These are phyloP conservation scores for Aaosphaeria arxii DNA, from an alignment of 2,329 filamentous ascomycete genomes.

Conservation along the genomic window DNA sequence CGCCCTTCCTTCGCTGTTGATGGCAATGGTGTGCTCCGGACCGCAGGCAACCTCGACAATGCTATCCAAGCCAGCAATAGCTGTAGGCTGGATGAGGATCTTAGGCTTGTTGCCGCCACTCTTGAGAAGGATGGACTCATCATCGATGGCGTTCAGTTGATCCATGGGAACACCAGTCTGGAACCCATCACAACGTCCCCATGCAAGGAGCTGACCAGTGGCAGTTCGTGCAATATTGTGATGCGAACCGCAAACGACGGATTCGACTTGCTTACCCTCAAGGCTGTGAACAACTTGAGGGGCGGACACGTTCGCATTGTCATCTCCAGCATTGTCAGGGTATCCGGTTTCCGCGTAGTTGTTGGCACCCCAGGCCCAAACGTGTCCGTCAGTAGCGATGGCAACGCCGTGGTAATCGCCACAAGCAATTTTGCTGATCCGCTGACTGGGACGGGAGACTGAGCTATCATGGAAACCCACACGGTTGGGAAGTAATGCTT, in stretches of 20 bases:
- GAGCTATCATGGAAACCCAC: slow-evolving; percentile 50
- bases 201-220: slow-evolving; percentile 55
- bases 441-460: slow-evolving; percentile 41
- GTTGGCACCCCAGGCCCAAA: slow-evolving; percentile 84
- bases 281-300: slow-evolving; percentile 63
- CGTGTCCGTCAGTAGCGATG: slow-evolving; percentile 61
- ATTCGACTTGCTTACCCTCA: slow-evolving; percentile 59
- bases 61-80: slow-evolving; percentile 57
- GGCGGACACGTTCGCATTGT: slow-evolving; percentile 69
- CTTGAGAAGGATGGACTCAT: slow-evolving; percentile 44
- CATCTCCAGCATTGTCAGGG: slow-evolving; percentile 60
- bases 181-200: slow-evolving; percentile 59
- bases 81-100: slow-evolving; percentile 66
- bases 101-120: slow-evolving; percentile 63
- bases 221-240: slow-evolving; percentile 64
- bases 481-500: slow-evolving; percentile 55
- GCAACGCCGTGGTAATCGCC: slow-evolving; percentile 83
- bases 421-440: slow-evolving; percentile 61
- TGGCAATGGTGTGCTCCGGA: slow-evolving; percentile 70
- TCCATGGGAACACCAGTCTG: slow-evolving; percentile 47
- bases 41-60: slow-evolving; percentile 60
- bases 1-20: slow-evolving; percentile 66
- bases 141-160: slow-evolving; percentile 30
- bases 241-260: slow-evolving; percentile 71
- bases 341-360: slow-evolving; percentile 80